Evolutionary conservation across 2,329 filamentous ascomycete species (phyloP).

Genomic region (Xylariaceae sp.): DNA sequence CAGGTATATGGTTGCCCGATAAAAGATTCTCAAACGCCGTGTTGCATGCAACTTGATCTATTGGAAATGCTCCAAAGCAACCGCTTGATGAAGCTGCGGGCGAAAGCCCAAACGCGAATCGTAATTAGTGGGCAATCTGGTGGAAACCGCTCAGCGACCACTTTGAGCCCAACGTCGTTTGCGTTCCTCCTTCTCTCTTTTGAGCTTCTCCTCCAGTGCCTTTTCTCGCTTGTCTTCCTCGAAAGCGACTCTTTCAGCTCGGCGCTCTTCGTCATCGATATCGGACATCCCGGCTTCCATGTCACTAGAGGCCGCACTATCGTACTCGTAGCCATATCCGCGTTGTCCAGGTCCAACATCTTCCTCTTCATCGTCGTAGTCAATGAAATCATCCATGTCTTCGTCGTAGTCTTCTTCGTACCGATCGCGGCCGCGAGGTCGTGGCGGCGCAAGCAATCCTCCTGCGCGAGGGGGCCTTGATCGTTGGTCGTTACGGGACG

Average conservation of each 20-base stretch:
- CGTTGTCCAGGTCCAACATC: slow-evolving; percentile 27
- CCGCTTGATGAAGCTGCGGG: background rate
- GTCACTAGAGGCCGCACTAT: slow-evolving; percentile 65
- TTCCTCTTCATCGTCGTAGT: slow-evolving; percentile 56
- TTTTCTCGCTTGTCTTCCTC: slow-evolving; percentile 64
- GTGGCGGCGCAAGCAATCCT: slow-evolving; percentile 33
- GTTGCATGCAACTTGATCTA: background rate
- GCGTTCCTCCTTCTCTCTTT: slow-evolving; percentile 28
- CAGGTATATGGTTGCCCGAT: slow-evolving; percentile 14
- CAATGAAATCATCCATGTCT: slow-evolving; percentile 56
- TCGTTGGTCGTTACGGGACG: slow-evolving; percentile 12
- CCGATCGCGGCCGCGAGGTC: slow-evolving; percentile 23
- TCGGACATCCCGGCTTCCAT: slow-evolving; percentile 76
- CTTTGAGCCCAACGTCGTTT: slow-evolving; percentile 18
- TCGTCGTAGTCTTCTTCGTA: slow-evolving; percentile 62
- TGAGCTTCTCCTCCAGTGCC: slow-evolving; percentile 32
- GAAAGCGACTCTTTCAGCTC: slow-evolving; percentile 57
- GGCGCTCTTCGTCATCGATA: slow-evolving; percentile 66
- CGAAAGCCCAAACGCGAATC: too few species aligned
- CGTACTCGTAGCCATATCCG: slow-evolving; percentile 48
- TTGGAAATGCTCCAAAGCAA: slow-evolving; percentile 1
- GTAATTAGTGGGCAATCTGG: background rate
- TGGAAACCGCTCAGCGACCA: slow-evolving; percentile 6
- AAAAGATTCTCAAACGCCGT: slow-evolving; percentile 15
- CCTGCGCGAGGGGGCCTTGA: slow-evolving; percentile 21